Percentiles rank a stretch among this genome's conserved stretches.
Evolutionary conservation across 305 asterid genomes (phyloP).

Genomic region (Striga hermonthica): DNA sequence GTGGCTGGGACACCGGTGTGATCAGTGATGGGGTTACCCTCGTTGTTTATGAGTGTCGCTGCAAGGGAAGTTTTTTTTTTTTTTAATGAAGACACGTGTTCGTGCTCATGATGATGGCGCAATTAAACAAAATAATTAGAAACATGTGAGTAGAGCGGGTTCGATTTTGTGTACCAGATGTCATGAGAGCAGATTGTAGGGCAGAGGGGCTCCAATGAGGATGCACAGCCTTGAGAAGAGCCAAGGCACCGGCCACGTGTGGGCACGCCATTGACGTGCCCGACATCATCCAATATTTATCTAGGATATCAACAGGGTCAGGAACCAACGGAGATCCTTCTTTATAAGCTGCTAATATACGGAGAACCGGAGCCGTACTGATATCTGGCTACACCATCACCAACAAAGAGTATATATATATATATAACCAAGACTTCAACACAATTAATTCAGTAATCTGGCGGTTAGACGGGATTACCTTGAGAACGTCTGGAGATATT

Average conservation of each 20-base stretch:
- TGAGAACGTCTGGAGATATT: conserved; percentile 36
- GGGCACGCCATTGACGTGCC: conserved; percentile 98
- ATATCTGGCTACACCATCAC: conserved; percentile 65
- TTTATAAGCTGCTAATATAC: conserved; percentile 91
- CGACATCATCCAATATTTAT: neutral
- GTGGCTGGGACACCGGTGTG: conserved; percentile 61
- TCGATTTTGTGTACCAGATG: conserved; percentile 63
- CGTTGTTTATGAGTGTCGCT: conserved; percentile 61
- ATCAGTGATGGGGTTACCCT: conserved; percentile 50
- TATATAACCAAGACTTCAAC: too few relatives aligned
- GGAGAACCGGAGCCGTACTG: conserved; percentile 82
- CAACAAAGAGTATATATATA: too few relatives aligned
- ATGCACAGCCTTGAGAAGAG: conserved; percentile 84
- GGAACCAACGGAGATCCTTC: conserved; percentile 39
- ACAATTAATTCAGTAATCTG: too few relatives aligned
- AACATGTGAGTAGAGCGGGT: too few relatives aligned
- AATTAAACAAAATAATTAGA: too few relatives aligned
- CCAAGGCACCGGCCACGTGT: conserved; percentile 67
- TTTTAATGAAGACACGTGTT: neutral
- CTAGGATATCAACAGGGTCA: too few relatives aligned
- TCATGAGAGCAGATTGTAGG: conserved; percentile 77
- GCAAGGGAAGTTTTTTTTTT: conserved; percentile 31
- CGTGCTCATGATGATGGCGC: neutral
- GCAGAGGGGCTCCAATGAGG: conserved; percentile 93
- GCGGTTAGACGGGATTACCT: too few relatives aligned